Conservation (phyloP, 2,329 filamentous ascomycete genomes). For the Metarhizium guizhouense region DNA sequence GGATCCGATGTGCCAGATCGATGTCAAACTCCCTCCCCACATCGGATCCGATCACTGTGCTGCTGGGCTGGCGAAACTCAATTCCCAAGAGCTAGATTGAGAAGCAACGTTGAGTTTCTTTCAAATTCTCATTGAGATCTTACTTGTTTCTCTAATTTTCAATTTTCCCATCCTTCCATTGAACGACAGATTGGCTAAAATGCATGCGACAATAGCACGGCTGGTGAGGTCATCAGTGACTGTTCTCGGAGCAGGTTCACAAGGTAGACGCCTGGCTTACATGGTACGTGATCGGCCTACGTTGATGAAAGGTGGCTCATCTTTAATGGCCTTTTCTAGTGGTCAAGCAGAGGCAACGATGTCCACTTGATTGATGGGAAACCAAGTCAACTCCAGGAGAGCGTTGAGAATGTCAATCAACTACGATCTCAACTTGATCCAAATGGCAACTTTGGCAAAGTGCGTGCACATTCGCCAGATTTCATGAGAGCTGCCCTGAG, state of each 20-base stretch:
- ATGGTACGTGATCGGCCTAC: constrained; percentile 14
- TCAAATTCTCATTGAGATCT: not conserved
- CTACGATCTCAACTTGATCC: constrained; percentile 10
- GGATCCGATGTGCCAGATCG: not conserved
- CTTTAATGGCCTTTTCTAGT: constrained; percentile 9
- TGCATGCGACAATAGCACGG: not conserved
- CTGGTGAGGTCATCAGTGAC: constrained; percentile 11
- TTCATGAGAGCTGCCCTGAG: constrained; percentile 12
- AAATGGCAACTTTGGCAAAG: constrained; percentile 10
- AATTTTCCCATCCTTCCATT: too few relatives aligned
- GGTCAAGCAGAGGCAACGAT: constrained; percentile 20
- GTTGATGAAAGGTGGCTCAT: not conserved
- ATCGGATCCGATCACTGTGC: constrained; percentile 5
- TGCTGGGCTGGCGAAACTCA: not conserved
- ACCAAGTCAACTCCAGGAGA: constrained; percentile 16
- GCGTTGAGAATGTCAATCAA: constrained; percentile 15
- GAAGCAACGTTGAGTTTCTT: not conserved
- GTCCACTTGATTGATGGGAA: constrained; percentile 20
- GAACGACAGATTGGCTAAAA: not conserved
- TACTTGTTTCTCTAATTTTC: too few relatives aligned
- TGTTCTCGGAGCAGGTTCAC: constrained; percentile 21
- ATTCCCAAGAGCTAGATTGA: not conserved
- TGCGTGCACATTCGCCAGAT: constrained; percentile 13
- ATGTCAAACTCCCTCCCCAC: not conserved
- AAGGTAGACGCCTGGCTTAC: constrained; percentile 20